Evolutionary conservation across 2,329 filamentous ascomycete genomes (phyloP).

Genomic region (Coleophoma cylindrospora): DNA sequence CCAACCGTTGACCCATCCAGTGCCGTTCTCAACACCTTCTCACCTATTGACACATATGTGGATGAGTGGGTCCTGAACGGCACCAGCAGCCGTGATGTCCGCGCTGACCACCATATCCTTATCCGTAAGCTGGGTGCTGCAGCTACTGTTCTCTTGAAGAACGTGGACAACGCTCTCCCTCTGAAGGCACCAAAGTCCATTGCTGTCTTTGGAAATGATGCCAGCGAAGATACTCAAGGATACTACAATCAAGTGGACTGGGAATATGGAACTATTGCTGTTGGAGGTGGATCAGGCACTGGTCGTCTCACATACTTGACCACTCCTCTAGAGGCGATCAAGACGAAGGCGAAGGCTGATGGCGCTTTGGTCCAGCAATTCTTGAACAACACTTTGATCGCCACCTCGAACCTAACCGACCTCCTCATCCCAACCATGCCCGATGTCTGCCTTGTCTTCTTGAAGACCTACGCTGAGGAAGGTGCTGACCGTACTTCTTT

Average conservation of each 20-base stretch:
- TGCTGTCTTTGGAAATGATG: conserved; percentile 56
- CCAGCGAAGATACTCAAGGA: conserved; percentile 28
- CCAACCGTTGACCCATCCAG: conserved; percentile 24
- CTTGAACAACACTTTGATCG: conserved; percentile 31
- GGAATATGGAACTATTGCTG: conserved; percentile 41
- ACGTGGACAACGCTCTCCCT: conserved; percentile 48
- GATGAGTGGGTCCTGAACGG: background rate
- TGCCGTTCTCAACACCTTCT: background rate
- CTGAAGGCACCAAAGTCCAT: conserved; percentile 41
- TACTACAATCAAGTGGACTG: conserved; percentile 21
- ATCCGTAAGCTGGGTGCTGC: conserved; percentile 45
- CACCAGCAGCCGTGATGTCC: conserved; percentile 35
- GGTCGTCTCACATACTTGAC: conserved; percentile 41
- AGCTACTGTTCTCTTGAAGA: conserved; percentile 59
- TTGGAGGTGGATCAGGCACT: conserved; percentile 44
- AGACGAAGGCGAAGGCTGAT: conserved; percentile 39
- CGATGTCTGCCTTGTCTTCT: conserved; percentile 63
- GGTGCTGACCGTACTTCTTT: conserved; percentile 48
- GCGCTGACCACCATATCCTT: conserved; percentile 29
- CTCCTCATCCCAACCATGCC: conserved; percentile 18
- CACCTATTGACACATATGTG: background rate
- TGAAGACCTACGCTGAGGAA: conserved; percentile 66
- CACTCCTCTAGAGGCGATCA: conserved; percentile 50
- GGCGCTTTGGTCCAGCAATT: conserved; percentile 57
- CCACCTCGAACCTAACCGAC: conserved; percentile 37